A percentile compares a stretch with the other conserved stretches of the same genome.
These are phyloP conservation scores for Colletotrichum orchidophilum DNA, from an alignment of 2,329 filamentous ascomycete genomes.

Conservation along the genomic window DNA sequence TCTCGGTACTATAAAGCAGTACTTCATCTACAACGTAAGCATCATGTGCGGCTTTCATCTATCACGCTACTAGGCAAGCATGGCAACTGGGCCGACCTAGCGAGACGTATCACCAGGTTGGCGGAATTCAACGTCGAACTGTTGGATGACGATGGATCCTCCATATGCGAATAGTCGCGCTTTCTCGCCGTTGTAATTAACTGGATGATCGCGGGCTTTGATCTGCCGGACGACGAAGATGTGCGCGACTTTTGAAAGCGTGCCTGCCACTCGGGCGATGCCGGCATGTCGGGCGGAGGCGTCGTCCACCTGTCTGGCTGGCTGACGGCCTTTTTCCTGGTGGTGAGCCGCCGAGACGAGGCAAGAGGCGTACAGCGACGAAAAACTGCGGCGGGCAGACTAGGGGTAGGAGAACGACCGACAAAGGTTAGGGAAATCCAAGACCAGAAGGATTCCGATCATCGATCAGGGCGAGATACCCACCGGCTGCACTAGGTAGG, in stretches of 20 bases:
- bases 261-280: background rate
- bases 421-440: background rate
- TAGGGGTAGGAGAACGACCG: background rate
- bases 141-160: background rate
- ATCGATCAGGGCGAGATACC: background rate
- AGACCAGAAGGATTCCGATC: background rate
- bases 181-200: background rate
- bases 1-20: no score
- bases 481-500: background rate
- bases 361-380: background rate
- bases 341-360: background rate
- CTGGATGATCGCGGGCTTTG: background rate
- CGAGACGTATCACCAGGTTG: no score
- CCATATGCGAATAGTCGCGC: background rate
- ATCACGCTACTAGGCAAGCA: no score
- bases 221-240: background rate
- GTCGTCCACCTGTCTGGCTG: background rate
- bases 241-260: background rate
- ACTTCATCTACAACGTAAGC: no score
- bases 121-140: no score
- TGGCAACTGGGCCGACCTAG: no score
- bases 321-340: background rate
- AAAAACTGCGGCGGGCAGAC: background rate
- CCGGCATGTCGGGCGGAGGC: background rate
- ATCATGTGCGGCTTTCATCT: no score